phyloP scores from a whole-genome alignment of 1,284 basidiomycete genomes.

The Sporisorium graminicola region DNA sequence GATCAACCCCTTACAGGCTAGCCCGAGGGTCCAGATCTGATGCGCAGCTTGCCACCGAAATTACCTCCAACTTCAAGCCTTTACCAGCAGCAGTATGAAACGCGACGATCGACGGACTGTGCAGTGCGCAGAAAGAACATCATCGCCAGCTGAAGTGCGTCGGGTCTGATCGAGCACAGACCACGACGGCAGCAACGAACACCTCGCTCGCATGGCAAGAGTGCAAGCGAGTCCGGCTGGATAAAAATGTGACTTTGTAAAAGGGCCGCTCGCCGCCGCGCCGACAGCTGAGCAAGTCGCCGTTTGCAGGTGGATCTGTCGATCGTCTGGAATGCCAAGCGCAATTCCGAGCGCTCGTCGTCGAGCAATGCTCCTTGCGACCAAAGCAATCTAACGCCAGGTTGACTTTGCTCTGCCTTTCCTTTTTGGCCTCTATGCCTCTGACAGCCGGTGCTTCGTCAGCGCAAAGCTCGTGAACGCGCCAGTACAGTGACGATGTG shows the following conservation, averaged over 20 bases:
- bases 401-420: neutral
- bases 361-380: neutral
- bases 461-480: neutral
- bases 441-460: no score
- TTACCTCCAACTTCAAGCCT: neutral
- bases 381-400: neutral
- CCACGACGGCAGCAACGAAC: neutral
- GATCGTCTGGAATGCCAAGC: conserved; percentile 6
- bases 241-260: conserved; percentile 6
- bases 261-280: neutral
- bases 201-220: neutral
- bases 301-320: conserved; percentile 15
- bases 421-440: no score
- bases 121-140: no score
- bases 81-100: no score
- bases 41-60: neutral
- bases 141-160: neutral
- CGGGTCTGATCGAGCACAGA: neutral
- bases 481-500: no score
- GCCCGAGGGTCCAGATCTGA: conserved; percentile 15
- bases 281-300: conserved; percentile 1
- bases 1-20: conserved; percentile 10
- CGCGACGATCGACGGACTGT: neutral
- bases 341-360: neutral
- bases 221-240: neutral